Evolutionary conservation across 192 early-diverging fungal genomes (phyloP), one percentile per base, ranked within the genome.

Genomic region (Fimicolochytrium jonesii): DNA sequence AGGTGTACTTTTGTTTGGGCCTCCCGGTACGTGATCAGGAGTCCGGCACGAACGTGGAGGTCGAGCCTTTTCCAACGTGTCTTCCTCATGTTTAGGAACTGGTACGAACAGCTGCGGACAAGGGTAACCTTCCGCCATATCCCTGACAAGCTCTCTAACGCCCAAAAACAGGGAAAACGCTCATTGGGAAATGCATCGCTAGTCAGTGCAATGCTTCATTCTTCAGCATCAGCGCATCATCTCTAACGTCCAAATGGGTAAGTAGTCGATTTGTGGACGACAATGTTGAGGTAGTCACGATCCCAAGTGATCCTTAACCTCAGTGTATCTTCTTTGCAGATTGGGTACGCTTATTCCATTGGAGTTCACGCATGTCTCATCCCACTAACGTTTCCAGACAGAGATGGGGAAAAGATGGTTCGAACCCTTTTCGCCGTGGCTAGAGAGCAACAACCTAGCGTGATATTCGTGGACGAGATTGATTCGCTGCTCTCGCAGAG

Each of bases 401-500:
- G 93, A 32, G 92, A 96, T 63, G 92, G 92, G 35, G 93, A 96
- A 66, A 96, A 96, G 66, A 90, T 94, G 90, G 90, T 91, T 18
- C 85, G 92, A 0, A 88, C 91, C 13, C 63, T 97, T 41, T 97
- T 97, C 77, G 92, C 94, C 0, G 91, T 95, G 0, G 94, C 94
- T 1, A 61, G 94, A 30, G 88, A 85, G 9, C 61, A 79, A 44
- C 92, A 94, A 72, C 94, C 94, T 20, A 80, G 87, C 0, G 91
- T 94, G 0, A 90, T 95, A 15, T 94, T 95, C 68, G 84, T 97
- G 34, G 94, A 97, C 62, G 94, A 97, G 73, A 93, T 97, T 58
- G 94, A 97, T 69, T 93, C 91, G 7, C 75, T 97, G 5, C 58
- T 97, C 63, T 89, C 92, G 1, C 86, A 91, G 56, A 83, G 94